Base-by-base conservation (phyloP, 1,139 yeast species). In the Hansenula lynferdii region DNA sequence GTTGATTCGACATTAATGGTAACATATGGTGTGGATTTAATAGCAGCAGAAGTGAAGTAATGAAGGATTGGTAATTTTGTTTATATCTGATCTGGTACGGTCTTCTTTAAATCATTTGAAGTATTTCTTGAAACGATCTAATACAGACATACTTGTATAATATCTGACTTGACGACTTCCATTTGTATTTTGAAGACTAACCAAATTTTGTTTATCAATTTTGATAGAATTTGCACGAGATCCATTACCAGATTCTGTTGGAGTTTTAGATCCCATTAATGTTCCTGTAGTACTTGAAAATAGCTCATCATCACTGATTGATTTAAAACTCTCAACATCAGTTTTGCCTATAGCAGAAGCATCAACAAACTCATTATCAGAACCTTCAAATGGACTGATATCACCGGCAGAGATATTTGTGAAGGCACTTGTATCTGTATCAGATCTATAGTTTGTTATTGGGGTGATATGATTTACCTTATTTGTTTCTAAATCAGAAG, bases 261-360 rank as follows among this genome's bases (percentile, higher is more conserved):
- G 25, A 6, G 27, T 12, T 12, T 35, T 42, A 16, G 19, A 28
- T 5, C 39, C 45, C 5, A 42, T 37, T 2, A 54, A 26, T 32
- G 55, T 51, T n/a, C 48, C 54, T 39, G 51, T 54, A 4, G 53
- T 45, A 12, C 57, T 53, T 5, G 49, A 40, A 20, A 39, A 47
- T 32, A 53, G 30, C 8, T 41, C 49, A 17, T 44, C 46, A 29
- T 44, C 44, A 35, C 45, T 48, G 12, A 40, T 39, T 17, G 42
- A 41, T 22, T 44, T 40, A 7, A 47, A 47, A 11, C 47, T 51
- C 16, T 47, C 47, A 21, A 43, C 49, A 14, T 39, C 47, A 15
- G 37, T 41, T 19, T 37, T n/a, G n/a, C n/a, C n/a, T n/a, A n/a
- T n/a, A n/a, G n/a, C n/a, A n/a, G n/a, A n/a, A n/a, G n/a, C 40